Conservation (phyloP, 2,329 filamentous ascomycete genomes). For the Pestalotiopsis sp. region DNA sequence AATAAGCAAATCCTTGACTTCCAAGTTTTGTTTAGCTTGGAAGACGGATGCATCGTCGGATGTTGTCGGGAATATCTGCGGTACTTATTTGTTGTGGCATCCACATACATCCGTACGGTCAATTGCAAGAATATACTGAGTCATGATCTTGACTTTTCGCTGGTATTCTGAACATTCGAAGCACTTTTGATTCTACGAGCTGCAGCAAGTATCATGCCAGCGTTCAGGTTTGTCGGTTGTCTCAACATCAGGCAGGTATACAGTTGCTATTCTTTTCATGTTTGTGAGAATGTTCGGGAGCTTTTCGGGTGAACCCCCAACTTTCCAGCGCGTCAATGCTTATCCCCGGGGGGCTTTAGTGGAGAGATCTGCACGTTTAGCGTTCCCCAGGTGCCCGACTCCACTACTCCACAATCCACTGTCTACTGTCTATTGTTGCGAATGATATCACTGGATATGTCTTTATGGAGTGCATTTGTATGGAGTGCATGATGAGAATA, state of each 20-base stretch:
- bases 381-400: neutral
- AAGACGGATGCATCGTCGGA: neutral
- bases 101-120: too few species aligned
- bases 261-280: too few species aligned
- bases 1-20: neutral
- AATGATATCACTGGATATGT: neutral
- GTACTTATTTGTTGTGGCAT: too few species aligned
- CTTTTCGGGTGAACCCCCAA: neutral
- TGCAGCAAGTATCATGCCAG: too few species aligned
- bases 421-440: neutral
- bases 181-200: too few species aligned
- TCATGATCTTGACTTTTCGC: too few species aligned
- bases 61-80: neutral
- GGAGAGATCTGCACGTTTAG: neutral
- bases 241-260: too few species aligned
- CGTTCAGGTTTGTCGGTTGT: too few species aligned
- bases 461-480: neutral
- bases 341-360: neutral
- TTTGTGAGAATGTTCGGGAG: too few species aligned
- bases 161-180: too few species aligned
- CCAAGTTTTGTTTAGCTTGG: neutral
- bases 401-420: neutral
- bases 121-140: too few species aligned
- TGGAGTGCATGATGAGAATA: neutral
- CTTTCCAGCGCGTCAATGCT: neutral